Evolutionary conservation across 2,329 filamentous ascomycete species (phyloP).

Genomic region (Neopestalotiopsis rosae): DNA sequence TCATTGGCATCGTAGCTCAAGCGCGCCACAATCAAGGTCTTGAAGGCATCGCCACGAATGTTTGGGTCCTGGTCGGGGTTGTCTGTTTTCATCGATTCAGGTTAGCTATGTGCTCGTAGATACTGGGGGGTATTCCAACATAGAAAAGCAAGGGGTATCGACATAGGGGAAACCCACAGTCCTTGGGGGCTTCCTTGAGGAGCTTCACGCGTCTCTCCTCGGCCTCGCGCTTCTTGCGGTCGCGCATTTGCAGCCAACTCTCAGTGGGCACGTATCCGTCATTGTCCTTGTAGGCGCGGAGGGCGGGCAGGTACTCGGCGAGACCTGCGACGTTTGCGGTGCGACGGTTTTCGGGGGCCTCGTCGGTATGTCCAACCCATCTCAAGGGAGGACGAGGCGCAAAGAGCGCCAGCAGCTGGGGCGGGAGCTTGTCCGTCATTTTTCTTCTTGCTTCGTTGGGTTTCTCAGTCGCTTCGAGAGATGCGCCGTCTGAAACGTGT

Average conservation of each 20-base stretch:
- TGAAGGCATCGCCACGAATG: constrained; percentile 91
- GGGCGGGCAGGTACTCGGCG: constrained; percentile 73
- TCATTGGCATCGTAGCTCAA: constrained; percentile 89
- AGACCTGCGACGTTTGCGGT: constrained; percentile 77
- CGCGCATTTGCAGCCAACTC: constrained; percentile 88
- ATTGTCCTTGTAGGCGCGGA: constrained; percentile 79
- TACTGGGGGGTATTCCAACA: background rate
- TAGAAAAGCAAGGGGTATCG: constrained; percentile 3
- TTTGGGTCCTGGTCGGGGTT: constrained; percentile 86
- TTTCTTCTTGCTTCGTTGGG: background rate
- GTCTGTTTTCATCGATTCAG: constrained; percentile 55
- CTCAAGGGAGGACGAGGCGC: constrained; percentile 90
- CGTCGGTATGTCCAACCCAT: constrained; percentile 84
- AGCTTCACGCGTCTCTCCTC: constrained; percentile 69
- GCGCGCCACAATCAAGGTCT: constrained; percentile 89
- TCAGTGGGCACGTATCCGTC: constrained; percentile 83
- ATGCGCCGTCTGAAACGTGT: constrained; percentile 1
- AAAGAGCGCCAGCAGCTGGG: constrained; percentile 91
- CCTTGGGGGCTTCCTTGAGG: constrained; percentile 66
- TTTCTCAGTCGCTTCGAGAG: background rate
- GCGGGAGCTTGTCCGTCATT: constrained; percentile 97
- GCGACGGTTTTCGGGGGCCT: constrained; percentile 80
- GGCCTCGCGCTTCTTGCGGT: constrained; percentile 84
- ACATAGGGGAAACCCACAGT: constrained; percentile 54
- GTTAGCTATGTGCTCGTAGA: constrained; percentile 21